These are phyloP conservation scores for Phialophora verrucosa DNA, from an alignment of 2,329 filamentous ascomycete species.

Conservation along the genomic window DNA sequence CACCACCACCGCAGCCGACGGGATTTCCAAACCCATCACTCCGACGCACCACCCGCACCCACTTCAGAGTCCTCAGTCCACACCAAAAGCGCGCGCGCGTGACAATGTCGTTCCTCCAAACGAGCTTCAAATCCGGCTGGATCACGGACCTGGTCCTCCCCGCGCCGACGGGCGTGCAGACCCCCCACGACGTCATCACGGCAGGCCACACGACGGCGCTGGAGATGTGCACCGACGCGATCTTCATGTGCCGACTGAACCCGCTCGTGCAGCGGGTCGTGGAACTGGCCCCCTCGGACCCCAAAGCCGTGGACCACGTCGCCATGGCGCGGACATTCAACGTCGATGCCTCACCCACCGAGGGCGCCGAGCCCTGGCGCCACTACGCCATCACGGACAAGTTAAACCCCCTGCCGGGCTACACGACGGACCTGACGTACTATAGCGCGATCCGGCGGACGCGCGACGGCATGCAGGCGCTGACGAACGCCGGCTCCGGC, in stretches of 20 bases:
- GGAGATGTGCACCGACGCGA: constrained; percentile 27
- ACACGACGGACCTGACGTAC: constrained; percentile 32
- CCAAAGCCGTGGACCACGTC: constrained; percentile 29
- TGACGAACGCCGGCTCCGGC: constrained; percentile 37
- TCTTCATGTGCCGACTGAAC: constrained; percentile 30
- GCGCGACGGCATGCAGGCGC: constrained; percentile 32
- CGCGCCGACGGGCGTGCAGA: constrained; percentile 14
- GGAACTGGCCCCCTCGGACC: constrained; percentile 18
- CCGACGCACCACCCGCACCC: background rate
- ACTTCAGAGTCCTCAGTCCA: background rate
- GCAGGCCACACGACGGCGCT: constrained; percentile 29
- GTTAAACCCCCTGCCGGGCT: constrained; percentile 29
- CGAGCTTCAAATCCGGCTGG: constrained; percentile 33
- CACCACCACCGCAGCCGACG: background rate
- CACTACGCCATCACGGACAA: constrained; percentile 40
- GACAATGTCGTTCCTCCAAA: constrained; percentile 33
- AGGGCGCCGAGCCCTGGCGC: constrained; percentile 27
- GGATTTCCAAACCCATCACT: background rate
- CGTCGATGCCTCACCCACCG: constrained; percentile 18
- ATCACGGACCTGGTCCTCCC: constrained; percentile 37
- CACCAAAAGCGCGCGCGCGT: background rate
- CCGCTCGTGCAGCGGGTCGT: constrained; percentile 28
- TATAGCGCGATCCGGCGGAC: constrained; percentile 29
- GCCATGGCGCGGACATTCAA: constrained; percentile 22
- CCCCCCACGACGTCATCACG: constrained; percentile 24